Percentiles rank a stretch among this genome's conserved stretches.
Conservation (phyloP, 306 rosid genomes). For the Trifolium pratense region DNA sequence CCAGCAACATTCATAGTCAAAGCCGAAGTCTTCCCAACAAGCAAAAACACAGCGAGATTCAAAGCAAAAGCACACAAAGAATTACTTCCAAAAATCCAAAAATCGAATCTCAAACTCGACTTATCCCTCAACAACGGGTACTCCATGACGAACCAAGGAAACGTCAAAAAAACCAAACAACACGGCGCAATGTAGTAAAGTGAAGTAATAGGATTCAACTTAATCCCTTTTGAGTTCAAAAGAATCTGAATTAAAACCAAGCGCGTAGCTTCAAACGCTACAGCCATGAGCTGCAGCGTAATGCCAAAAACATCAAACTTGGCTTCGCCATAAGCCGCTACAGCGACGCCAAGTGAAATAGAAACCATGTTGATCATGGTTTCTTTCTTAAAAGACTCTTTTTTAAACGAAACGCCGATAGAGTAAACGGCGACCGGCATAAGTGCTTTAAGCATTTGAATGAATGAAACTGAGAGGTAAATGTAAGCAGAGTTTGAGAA, state of each 20-base stretch:
- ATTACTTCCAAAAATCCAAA: conserved; percentile 73
- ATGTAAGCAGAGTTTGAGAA: conserved; percentile 91
- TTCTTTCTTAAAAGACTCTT: conserved; percentile 66
- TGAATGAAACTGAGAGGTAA: conserved; percentile 86
- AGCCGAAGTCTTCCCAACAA: conserved; percentile 96
- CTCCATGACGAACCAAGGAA: conserved; percentile 89
- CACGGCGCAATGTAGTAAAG: conserved; percentile 94
- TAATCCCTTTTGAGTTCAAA: conserved; percentile 79
- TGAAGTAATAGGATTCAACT: conserved; percentile 85
- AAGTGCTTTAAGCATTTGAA: conserved; percentile 93
- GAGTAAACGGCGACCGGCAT: conserved; percentile 96
- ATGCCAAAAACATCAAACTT: conserved; percentile 77
- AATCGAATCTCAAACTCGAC: conserved; percentile 76
- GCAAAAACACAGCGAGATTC: conserved; percentile 86
- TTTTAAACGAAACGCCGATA: conserved; percentile 65
- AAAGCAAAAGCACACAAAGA: conserved; percentile 83
- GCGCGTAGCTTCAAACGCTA: conserved; percentile 87
- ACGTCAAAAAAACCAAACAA: conserved; percentile 67
- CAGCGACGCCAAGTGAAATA: conserved; percentile 79
- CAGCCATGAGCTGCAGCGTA: conserved; percentile 70
- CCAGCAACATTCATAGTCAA: conserved; percentile 99
- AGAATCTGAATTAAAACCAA: conserved; percentile 87
- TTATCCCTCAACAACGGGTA: conserved; percentile 73
- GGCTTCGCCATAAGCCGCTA: conserved; percentile 93
- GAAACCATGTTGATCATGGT: conserved; percentile 91